A percentile compares a stretch with the other conserved stretches of the same genome.
These are phyloP conservation scores for Phialophora tarda DNA, from an alignment of 2,329 filamentous ascomycete species.

Conservation along the genomic window DNA sequence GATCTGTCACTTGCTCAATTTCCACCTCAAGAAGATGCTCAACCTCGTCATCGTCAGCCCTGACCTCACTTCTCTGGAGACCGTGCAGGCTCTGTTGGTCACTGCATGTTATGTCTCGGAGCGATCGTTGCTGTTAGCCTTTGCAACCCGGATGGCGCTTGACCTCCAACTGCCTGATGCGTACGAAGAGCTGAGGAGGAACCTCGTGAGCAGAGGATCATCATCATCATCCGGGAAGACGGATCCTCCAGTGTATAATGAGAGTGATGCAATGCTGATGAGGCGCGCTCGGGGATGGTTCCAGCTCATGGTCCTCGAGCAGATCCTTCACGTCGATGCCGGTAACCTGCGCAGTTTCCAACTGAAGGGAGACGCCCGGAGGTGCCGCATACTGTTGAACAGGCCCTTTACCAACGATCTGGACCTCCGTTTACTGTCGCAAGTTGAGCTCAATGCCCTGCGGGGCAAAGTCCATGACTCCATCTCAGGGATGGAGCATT, in stretches of 20 bases:
- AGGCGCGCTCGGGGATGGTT: slow-evolving; percentile 58
- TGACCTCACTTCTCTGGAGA: slow-evolving; percentile 52
- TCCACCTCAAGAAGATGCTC: slow-evolving; percentile 53
- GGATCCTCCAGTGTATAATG: background rate
- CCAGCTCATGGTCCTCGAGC: slow-evolving; percentile 59
- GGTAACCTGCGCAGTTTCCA: slow-evolving; percentile 53
- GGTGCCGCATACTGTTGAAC: slow-evolving; percentile 54
- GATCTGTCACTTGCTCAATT: slow-evolving; percentile 52
- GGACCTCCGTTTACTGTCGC: slow-evolving; percentile 59
- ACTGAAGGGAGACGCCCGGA: slow-evolving; percentile 47
- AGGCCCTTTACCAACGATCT: slow-evolving; percentile 53
- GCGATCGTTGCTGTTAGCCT: slow-evolving; percentile 56
- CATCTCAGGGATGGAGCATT: slow-evolving; percentile 39
- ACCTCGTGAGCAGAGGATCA: slow-evolving; percentile 41
- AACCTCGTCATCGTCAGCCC: slow-evolving; percentile 53
- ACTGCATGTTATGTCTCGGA: slow-evolving; percentile 61
- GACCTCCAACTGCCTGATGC: slow-evolving; percentile 55
- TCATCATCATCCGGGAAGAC: background rate
- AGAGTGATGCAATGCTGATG: slow-evolving; percentile 44
- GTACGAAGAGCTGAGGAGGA: slow-evolving; percentile 48
- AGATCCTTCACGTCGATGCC: slow-evolving; percentile 56
- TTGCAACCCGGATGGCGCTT: slow-evolving; percentile 59
- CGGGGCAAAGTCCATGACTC: slow-evolving; percentile 46
- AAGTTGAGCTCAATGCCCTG: slow-evolving; percentile 50
- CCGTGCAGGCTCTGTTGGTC: slow-evolving; percentile 59